Percentiles rank a stretch among this genome's conserved stretches.
phyloP scores from a whole-genome alignment of 345 rosid genomes.

The Moricandia arvensis region DNA sequence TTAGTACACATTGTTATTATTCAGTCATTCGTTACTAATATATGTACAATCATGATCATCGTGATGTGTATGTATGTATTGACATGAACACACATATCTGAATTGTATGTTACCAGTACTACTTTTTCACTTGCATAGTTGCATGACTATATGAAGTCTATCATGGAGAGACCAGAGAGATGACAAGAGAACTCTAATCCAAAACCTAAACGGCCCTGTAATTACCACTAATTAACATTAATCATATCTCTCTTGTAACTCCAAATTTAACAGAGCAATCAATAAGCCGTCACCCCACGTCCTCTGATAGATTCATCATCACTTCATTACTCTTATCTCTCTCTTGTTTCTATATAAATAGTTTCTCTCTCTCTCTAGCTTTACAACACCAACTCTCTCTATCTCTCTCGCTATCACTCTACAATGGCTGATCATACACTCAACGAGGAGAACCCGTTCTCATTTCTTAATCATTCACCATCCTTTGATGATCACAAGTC shows the following conservation, averaged over 20 bases:
- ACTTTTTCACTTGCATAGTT: constrained; percentile 22
- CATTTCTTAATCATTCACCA: constrained; percentile 13
- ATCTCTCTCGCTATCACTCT: not conserved
- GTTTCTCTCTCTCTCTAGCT: constrained; percentile 16
- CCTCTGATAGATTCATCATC: constrained; percentile 26
- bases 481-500: constrained; percentile 23
- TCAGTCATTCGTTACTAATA: not conserved
- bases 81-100: not conserved
- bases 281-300: constrained; percentile 39
- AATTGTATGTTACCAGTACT: not conserved
- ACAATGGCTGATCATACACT: constrained; percentile 29
- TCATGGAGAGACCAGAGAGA: constrained; percentile 12
- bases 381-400: not conserved
- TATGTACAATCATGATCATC: constrained; percentile 11
- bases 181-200: constrained; percentile 36
- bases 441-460: constrained; percentile 19
- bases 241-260: constrained; percentile 38
- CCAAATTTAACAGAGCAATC: constrained; percentile 28
- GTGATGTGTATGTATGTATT: not conserved
- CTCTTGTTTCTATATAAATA: constrained; percentile 19
- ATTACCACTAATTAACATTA: constrained; percentile 37
- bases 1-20: not conserved
- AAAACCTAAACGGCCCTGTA: constrained; percentile 31
- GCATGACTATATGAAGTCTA: constrained; percentile 15
- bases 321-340: constrained; percentile 5